Percentiles rank a stretch among this genome's conserved stretches.
Evolutionary conservation across 371 early-diverging fungal genomes (phyloP).

Genomic region (Mortierella sp.): DNA sequence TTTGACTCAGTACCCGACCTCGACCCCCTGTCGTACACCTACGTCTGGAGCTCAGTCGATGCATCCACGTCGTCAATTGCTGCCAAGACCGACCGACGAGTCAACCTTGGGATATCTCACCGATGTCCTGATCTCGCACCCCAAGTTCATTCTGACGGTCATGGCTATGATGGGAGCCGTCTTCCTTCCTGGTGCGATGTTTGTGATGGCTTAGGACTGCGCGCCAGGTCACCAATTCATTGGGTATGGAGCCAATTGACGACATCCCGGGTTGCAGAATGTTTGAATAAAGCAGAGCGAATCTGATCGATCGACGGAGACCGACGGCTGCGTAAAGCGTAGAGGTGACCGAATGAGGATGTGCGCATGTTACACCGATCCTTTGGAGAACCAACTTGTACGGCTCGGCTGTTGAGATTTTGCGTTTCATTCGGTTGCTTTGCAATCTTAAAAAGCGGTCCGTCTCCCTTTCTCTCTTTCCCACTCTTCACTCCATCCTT

Average conservation of each 20-base stretch:
- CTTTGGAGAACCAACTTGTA: too few relatives aligned
- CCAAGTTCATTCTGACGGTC: constrained; percentile 1
- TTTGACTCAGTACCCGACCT: constrained; percentile 38
- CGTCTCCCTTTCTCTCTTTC: background rate
- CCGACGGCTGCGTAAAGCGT: too few relatives aligned
- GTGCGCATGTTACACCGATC: too few relatives aligned
- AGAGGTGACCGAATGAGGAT: too few relatives aligned
- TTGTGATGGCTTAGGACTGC: background rate
- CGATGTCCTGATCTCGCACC: background rate
- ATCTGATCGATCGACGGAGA: too few relatives aligned
- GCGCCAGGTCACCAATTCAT: background rate
- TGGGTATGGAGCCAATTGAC: too few relatives aligned
- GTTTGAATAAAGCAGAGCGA: too few relatives aligned
- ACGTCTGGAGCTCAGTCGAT: constrained; percentile 21
- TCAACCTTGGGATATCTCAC: constrained; percentile 1
- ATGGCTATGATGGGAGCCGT: constrained; percentile 3
- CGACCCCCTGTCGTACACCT: constrained; percentile 13
- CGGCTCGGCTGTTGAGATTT: background rate
- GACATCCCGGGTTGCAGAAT: too few relatives aligned
- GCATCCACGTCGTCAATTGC: background rate
- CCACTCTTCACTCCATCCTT: background rate
- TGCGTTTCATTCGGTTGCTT: background rate
- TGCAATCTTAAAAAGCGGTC: background rate
- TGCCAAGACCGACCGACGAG: background rate
- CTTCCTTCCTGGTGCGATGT: constrained; percentile 7